Percentiles rank a stretch among this genome's conserved stretches.
Conservation (phyloP, 257 asterid genomes). For the Solanum tarapatanum region DNA sequence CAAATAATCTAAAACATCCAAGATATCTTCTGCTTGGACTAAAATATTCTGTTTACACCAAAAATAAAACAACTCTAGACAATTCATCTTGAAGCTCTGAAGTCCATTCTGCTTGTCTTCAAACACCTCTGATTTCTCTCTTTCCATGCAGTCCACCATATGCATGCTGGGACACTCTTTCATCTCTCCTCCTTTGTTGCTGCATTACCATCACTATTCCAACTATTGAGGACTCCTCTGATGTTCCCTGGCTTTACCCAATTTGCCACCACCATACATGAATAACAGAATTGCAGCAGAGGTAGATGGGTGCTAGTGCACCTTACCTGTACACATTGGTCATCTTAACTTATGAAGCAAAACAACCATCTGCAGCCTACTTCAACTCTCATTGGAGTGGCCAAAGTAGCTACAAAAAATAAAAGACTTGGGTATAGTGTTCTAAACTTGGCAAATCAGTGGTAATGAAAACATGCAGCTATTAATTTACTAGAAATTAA, state of each 20-base stretch:
- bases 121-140: no score
- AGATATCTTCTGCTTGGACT: no score
- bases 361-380: neutral
- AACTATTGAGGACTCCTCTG: no score
- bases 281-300: neutral
- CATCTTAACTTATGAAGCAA: neutral
- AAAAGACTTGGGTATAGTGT: neutral
- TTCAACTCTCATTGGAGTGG: neutral
- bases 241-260: neutral
- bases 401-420: neutral
- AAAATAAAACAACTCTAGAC: no score
- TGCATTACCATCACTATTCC: no score
- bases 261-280: neutral
- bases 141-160: no score
- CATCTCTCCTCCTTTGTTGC: no score
- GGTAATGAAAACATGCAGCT: neutral
- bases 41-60: no score
- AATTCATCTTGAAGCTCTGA: no score
- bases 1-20: no score
- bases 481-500: neutral
- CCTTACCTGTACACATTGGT: neutral
- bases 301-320: neutral
- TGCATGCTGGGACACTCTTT: no score
- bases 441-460: neutral
- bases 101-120: no score